Percentiles rank a stretch among this genome's conserved stretches.
Evolutionary conservation across 2,329 filamentous ascomycete species (phyloP).

Genomic region (Cytospora mali): DNA sequence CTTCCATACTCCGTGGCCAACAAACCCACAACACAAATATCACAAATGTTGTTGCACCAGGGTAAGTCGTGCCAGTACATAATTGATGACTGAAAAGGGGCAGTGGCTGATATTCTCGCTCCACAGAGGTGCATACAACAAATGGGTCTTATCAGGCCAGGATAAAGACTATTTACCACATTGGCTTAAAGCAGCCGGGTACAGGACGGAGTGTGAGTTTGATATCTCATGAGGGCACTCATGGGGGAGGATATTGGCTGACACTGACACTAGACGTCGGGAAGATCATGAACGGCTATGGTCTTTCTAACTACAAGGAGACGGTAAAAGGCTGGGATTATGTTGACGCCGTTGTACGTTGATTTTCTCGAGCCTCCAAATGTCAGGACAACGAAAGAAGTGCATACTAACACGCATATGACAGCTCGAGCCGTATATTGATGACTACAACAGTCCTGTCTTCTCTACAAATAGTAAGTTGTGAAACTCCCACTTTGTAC

Average conservation of each 20-base stretch:
- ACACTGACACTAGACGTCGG: slow-evolving; percentile 35
- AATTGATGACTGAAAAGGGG: slow-evolving; percentile 3
- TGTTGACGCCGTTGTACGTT: slow-evolving; percentile 31
- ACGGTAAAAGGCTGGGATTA: slow-evolving; percentile 35
- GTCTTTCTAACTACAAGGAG: slow-evolving; percentile 43
- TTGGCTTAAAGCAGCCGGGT: slow-evolving; percentile 47
- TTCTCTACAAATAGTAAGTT: slow-evolving; percentile 31
- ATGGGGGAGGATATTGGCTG: no score
- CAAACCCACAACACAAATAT: slow-evolving; percentile 37
- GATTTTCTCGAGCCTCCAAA: background rate
- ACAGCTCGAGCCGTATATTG: slow-evolving; percentile 36
- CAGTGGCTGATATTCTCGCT: background rate
- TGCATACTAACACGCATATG: background rate
- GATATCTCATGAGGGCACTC: background rate
- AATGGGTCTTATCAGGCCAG: slow-evolving; percentile 46
- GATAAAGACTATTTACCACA: slow-evolving; percentile 47
- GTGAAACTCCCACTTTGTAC: background rate
- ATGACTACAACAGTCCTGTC: slow-evolving; percentile 34
- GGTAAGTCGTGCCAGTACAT: slow-evolving; percentile 27
- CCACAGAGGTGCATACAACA: slow-evolving; percentile 42
- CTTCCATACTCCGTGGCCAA: slow-evolving; percentile 33
- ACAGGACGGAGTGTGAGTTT: slow-evolving; percentile 45
- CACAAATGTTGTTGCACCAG: slow-evolving; percentile 39
- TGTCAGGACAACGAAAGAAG: background rate
- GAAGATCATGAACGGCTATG: slow-evolving; percentile 49